Evolutionary conservation across 1,284 basidiomycete genomes (phyloP).

Genomic region (Ustilago esculenta): DNA sequence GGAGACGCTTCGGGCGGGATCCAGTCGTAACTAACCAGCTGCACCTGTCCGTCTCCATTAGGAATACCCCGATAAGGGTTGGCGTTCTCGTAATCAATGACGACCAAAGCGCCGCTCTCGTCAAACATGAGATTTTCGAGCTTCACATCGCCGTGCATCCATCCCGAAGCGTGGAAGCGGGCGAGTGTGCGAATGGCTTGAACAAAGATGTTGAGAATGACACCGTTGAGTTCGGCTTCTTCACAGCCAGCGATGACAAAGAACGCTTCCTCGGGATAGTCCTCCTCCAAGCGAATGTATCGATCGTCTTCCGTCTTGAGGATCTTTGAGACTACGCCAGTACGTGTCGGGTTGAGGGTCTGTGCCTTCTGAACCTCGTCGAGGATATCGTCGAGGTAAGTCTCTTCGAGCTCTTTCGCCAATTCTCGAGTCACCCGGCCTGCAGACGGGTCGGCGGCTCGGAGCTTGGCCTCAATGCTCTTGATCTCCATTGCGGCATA

Average conservation of each 20-base stretch:
- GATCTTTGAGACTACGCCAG: slow-evolving; percentile 42
- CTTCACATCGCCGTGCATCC: slow-evolving; percentile 66
- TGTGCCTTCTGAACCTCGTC: slow-evolving; percentile 65
- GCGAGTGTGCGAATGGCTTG: slow-evolving; percentile 54
- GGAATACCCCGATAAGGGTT: slow-evolving; percentile 62
- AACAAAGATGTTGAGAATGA: slow-evolving; percentile 56
- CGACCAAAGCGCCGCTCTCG: slow-evolving; percentile 47
- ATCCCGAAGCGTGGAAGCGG: slow-evolving; percentile 59
- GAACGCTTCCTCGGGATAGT: slow-evolving; percentile 65
- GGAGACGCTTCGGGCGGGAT: slow-evolving; percentile 61
- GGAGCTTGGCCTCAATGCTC: slow-evolving; percentile 61
- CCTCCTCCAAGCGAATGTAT: slow-evolving; percentile 62
- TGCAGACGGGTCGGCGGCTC: slow-evolving; percentile 46
- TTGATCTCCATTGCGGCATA: slow-evolving; percentile 67
- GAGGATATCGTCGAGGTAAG: slow-evolving; percentile 62
- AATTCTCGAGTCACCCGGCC: slow-evolving; percentile 27
- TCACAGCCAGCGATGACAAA: slow-evolving; percentile 65
- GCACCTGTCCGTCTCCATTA: slow-evolving; percentile 59
- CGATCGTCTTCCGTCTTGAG: slow-evolving; percentile 60
- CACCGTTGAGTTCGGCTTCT: slow-evolving; percentile 58
- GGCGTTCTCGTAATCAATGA: slow-evolving; percentile 66
- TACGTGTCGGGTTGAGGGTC: slow-evolving; percentile 54
- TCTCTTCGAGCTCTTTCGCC: slow-evolving; percentile 48
- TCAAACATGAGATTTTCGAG: slow-evolving; percentile 66
- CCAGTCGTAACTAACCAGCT: slow-evolving; percentile 63